phyloP scores from a whole-genome alignment of 1,284 basidiomycete species.

The Trichosporon sp. region DNA sequence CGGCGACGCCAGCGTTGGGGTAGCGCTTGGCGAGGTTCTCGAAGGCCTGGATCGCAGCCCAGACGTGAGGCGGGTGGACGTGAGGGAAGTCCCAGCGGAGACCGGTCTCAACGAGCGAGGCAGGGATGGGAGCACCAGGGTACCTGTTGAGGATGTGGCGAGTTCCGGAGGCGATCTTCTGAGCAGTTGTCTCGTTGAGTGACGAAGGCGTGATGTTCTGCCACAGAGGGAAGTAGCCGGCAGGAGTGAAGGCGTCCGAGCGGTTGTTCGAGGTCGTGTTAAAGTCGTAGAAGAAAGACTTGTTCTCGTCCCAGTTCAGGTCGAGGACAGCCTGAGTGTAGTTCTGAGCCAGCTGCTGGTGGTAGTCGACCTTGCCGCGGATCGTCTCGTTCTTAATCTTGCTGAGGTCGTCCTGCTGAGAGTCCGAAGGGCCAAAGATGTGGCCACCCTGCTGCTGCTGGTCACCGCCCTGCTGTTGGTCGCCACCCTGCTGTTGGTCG shows the following conservation, averaged over 20 bases:
- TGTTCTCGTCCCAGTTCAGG: constrained; percentile 77
- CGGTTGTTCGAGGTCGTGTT: constrained; percentile 69
- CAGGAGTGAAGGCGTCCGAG: constrained; percentile 67
- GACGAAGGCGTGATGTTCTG: constrained; percentile 79
- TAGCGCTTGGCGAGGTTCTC: constrained; percentile 55
- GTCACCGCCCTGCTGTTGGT: background rate
- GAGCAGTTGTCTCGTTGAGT: constrained; percentile 65
- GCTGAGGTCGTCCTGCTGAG: constrained; percentile 7
- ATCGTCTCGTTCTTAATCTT: constrained; percentile 11
- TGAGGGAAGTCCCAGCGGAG: constrained; percentile 69
- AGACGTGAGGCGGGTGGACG: constrained; percentile 73
- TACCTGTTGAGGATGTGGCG: constrained; percentile 78
- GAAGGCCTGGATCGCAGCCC: constrained; percentile 72
- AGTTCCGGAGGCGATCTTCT: constrained; percentile 71
- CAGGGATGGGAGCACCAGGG: constrained; percentile 71
- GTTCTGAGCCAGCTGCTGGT: constrained; percentile 63
- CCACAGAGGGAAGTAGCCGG: constrained; percentile 85
- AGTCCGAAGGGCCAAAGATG: constrained; percentile 11
- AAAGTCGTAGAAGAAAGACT: constrained; percentile 75
- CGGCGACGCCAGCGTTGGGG: constrained; percentile 38
- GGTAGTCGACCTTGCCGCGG: constrained; percentile 57
- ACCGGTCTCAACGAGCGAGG: constrained; percentile 74
- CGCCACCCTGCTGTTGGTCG: background rate
- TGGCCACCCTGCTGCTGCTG: constrained; percentile 9
- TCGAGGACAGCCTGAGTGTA: constrained; percentile 76